These are phyloP conservation scores for Rhododendron henanense DNA, from an alignment of 148 eudicot genomes.

Conservation along the genomic window DNA sequence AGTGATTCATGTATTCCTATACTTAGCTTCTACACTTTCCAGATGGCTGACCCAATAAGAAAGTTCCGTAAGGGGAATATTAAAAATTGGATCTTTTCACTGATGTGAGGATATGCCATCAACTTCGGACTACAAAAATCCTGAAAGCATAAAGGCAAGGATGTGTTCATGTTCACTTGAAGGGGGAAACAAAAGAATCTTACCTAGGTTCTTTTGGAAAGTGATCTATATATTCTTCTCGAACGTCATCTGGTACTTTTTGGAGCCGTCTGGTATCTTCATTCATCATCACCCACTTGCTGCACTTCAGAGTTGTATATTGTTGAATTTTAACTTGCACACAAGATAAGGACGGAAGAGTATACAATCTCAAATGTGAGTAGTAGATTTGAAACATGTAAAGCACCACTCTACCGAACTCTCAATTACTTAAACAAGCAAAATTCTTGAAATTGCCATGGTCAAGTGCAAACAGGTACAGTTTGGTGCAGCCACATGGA, in stretches of 20 bases:
- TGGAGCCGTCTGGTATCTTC: slow-evolving; percentile 83
- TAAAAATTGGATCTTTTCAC: not conserved
- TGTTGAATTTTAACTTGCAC: not conserved
- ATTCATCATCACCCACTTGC: slow-evolving; percentile 99
- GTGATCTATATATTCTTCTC: slow-evolving; percentile 51
- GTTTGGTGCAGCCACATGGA: not conserved
- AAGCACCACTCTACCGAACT: not conserved
- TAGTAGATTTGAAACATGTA: not conserved
- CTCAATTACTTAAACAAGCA: not conserved
- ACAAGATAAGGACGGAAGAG: not conserved
- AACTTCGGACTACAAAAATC: not conserved
- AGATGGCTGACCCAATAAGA: not conserved
- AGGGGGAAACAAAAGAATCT: slow-evolving; percentile 7
- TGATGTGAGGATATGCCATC: not conserved
- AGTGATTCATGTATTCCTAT: not conserved
- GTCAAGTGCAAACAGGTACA: not conserved
- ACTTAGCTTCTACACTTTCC: not conserved
- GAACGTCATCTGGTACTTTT: slow-evolving; percentile 71
- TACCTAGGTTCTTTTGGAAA: slow-evolving; percentile 75
- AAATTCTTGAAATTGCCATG: not conserved
- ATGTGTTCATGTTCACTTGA: not conserved
- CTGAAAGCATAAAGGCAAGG: not conserved
- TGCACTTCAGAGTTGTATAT: slow-evolving; percentile 29
- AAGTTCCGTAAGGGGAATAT: not conserved
- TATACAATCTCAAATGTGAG: not conserved